These are phyloP conservation scores for Fusarium xyrophilum DNA, from an alignment of 2,329 filamentous ascomycete species.

Conservation along the genomic window DNA sequence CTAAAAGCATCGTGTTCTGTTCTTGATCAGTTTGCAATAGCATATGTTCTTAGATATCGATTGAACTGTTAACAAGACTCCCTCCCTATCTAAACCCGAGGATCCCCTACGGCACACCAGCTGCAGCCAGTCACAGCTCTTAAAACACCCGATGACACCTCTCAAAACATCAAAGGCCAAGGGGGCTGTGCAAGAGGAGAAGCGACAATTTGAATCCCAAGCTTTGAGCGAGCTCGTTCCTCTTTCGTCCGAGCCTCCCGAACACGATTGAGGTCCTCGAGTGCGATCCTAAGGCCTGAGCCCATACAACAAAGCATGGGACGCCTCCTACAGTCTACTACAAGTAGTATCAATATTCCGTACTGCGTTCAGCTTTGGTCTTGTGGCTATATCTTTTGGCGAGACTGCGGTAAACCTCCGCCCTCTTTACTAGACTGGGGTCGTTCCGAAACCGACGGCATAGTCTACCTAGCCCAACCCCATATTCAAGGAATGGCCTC, in stretches of 20 bases:
- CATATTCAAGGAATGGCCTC: slow-evolving; percentile 14
- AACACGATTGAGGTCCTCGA: not conserved
- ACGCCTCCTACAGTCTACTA: not conserved
- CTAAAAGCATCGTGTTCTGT: not conserved
- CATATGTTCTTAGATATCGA: not conserved
- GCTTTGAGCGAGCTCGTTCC: slow-evolving; percentile 8
- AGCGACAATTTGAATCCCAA: slow-evolving; percentile 12
- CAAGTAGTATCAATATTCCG: not conserved
- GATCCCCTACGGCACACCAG: slow-evolving; percentile 23
- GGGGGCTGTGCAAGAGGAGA: slow-evolving; percentile 34
- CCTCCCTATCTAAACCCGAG: slow-evolving; percentile 12
- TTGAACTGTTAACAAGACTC: not conserved
- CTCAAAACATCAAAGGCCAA: slow-evolving; percentile 13
- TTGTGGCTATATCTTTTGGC: slow-evolving; percentile 18
- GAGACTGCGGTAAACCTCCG: slow-evolving; percentile 16
- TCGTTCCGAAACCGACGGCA: slow-evolving; percentile 10
- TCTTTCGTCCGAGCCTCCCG: slow-evolving; percentile 21
- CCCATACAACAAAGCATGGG: slow-evolving; percentile 1
- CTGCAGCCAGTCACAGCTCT: slow-evolving; percentile 24
- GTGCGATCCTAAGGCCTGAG: slow-evolving; percentile 5
- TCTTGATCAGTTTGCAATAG: not conserved
- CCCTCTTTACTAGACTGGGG: slow-evolving; percentile 6
- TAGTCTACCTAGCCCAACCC: slow-evolving; percentile 8
- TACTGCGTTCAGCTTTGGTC: not conserved
- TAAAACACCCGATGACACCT: slow-evolving; percentile 19